A percentile compares a stretch with the other conserved stretches of the same genome.
Conservation (phyloP, 2,329 filamentous ascomycete species). For the Pseudohalonectria lignicola region DNA sequence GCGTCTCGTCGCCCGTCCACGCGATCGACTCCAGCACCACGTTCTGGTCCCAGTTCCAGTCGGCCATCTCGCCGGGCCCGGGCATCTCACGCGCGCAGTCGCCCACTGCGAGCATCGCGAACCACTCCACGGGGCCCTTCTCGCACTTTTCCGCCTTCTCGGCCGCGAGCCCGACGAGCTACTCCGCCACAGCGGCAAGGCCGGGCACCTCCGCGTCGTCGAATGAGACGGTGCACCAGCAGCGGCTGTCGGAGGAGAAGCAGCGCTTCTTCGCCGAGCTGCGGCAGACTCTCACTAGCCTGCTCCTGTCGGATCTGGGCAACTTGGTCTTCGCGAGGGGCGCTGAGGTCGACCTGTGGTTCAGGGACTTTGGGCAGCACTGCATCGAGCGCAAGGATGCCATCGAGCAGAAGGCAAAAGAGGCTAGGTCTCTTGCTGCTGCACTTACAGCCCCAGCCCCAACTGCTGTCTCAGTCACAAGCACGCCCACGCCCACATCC, state of each 20-base stretch:
- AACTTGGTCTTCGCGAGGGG: slow-evolving; percentile 77
- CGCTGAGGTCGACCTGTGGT: slow-evolving; percentile 89
- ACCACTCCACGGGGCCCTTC: slow-evolving; percentile 37
- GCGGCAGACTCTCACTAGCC: slow-evolving; percentile 67
- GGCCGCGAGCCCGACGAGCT: slow-evolving; percentile 32
- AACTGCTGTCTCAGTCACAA: no score
- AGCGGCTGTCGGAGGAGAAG: slow-evolving; percentile 56
- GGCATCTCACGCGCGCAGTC: slow-evolving; percentile 48
- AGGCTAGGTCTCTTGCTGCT: background rate
- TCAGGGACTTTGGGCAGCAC: slow-evolving; percentile 55
- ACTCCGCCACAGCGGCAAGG: slow-evolving; percentile 35
- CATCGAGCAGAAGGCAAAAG: slow-evolving; percentile 25
- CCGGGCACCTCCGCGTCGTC: slow-evolving; percentile 58
- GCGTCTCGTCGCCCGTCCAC: slow-evolving; percentile 57
- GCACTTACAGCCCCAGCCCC: background rate
- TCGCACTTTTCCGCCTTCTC: slow-evolving; percentile 18
- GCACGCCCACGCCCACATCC: background rate
- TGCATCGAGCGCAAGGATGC: slow-evolving; percentile 53
- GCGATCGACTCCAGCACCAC: slow-evolving; percentile 67
- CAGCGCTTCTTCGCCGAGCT: slow-evolving; percentile 67
- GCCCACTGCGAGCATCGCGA: slow-evolving; percentile 49
- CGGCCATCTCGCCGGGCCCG: slow-evolving; percentile 48
- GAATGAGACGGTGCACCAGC: slow-evolving; percentile 55
- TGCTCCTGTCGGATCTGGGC: slow-evolving; percentile 82
- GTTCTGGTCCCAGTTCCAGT: slow-evolving; percentile 83